Evolutionary conservation across 106 monocot genomes (phyloP).

Genomic region (Cymbidium sinense): DNA sequence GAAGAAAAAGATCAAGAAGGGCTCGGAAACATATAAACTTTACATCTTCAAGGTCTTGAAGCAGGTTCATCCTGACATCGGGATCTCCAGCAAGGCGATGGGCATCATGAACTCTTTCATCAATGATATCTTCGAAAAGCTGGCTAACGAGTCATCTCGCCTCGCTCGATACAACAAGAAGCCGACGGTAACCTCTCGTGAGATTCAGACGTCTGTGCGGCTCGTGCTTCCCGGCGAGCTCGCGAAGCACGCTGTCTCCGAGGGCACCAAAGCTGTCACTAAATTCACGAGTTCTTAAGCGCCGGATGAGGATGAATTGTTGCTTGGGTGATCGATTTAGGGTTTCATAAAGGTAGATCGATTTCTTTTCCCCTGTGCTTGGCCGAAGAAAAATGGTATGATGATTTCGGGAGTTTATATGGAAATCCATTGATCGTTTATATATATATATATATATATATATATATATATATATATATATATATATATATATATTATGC

Average conservation of each 20-base stretch:
- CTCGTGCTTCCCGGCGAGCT: slow-evolving; percentile 79
- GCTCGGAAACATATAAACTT: slow-evolving; percentile 84
- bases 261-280: slow-evolving; percentile 46
- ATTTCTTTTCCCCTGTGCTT: not conserved
- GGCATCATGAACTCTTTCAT: slow-evolving; percentile 96
- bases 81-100: slow-evolving; percentile 96
- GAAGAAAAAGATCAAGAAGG: slow-evolving; percentile 44
- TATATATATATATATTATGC: too few species aligned
- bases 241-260: slow-evolving; percentile 58
- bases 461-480: too few species aligned
- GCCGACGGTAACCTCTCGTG: slow-evolving; percentile 69
- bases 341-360: not conserved
- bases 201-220: slow-evolving; percentile 76
- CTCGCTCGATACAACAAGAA: slow-evolving; percentile 78
- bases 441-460: too few species aligned
- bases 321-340: not conserved
- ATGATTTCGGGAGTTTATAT: not conserved
- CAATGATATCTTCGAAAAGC: slow-evolving; percentile 99
- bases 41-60: slow-evolving; percentile 98
- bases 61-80: slow-evolving; percentile 97
- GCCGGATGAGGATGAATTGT: not conserved
- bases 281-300: slow-evolving; percentile 38
- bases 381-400: not conserved
- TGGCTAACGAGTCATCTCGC: slow-evolving; percentile 61
- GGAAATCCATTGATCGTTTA: not conserved